Evolutionary conservation across 177 flowering plant species (phyloP).

Genomic region (Vitis hybrid): DNA sequence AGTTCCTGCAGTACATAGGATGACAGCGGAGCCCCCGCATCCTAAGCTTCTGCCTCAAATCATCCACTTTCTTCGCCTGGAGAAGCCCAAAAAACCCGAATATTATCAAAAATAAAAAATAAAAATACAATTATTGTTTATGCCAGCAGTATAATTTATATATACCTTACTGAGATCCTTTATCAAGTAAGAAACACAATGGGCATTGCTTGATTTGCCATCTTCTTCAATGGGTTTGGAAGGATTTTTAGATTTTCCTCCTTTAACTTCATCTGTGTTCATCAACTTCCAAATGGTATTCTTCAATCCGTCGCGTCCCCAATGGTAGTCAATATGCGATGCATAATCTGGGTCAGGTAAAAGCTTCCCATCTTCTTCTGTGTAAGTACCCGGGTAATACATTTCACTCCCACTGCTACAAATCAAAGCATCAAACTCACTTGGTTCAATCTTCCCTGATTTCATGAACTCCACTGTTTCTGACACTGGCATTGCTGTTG

Average conservation of each 20-base stretch:
- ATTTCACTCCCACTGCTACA: conserved; percentile 96
- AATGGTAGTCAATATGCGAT: conserved; percentile 86
- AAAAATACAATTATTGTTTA: not conserved
- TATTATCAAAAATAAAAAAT: not conserved
- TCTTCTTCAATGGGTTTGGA: conserved; percentile 62
- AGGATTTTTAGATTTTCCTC: conserved; percentile 19
- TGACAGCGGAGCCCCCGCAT: conserved; percentile 96
- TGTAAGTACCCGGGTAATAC: conserved; percentile 72
- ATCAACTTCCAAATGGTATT: conserved; percentile 79
- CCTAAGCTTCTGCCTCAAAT: conserved; percentile 89
- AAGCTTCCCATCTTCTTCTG: conserved; percentile 59
- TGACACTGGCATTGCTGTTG: conserved; percentile 86
- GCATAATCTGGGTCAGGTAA: conserved; percentile 77
- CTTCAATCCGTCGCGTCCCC: conserved; percentile 89
- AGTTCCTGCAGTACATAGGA: conserved; percentile 88
- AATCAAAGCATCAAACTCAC: conserved; percentile 86
- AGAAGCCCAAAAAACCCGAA: conserved; percentile 2
- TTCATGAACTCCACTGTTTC: conserved; percentile 60
- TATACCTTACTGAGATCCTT: conserved; percentile 71
- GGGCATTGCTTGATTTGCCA: conserved; percentile 56
- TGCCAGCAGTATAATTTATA: not conserved
- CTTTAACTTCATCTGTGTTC: conserved; percentile 50
- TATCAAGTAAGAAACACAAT: conserved; percentile 68
- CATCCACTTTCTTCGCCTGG: conserved; percentile 85
- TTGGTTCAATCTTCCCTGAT: conserved; percentile 58